Evolutionary conservation across 2,329 filamentous ascomycete genomes (phyloP), one percentile per base, ranked within the genome.

Genomic region (Pseudogymnoascus sp.): DNA sequence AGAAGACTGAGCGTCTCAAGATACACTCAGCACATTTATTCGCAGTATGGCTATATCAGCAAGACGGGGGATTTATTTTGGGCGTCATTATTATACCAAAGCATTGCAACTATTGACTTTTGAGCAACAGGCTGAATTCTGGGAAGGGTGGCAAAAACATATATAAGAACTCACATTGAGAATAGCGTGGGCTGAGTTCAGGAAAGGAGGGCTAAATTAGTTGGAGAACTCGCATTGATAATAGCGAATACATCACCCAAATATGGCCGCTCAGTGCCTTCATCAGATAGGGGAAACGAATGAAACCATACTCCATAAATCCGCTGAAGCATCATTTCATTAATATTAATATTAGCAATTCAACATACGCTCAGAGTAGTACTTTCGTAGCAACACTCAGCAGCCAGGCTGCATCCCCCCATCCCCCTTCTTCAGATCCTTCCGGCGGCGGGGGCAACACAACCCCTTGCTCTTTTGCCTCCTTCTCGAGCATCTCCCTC

Each of bases 381-480:
- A 72, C 72, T 50, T 72, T 73, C 44, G 68, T 70, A 31, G 85
- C 86, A 66, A 89, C 84, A 66, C 81, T 86, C 63, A 89, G 74
- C 56, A 89, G 73, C 87, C 86, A 89, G 15, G 85, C 85, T 26
- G 85, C 86, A 73, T 89, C 87, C 64, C 83, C 80, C 86, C 86
- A 88, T 7, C 81, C 82, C 15, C 83, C 84, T 46, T 83, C 80
- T 61, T 87, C 80, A 7, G 78, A 76, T 44, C 79, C 79, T 60
- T 77, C 76, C 9, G 78, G 76, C 33, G 71, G 82, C 71, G 78
- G 78, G 26, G 69, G 62, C 29, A 73, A 70, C 19, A 63, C 65
- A 29, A 65, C 53, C 7, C 65, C 64, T 29, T 70, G 66, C 26
- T 59, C 59, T 56, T 66, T 37, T 61, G 64, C 37, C 64, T 68